Evolutionary conservation across 2,329 filamentous ascomycete genomes (phyloP), one percentile per base, ranked within the genome.

Genomic region (Chaetomium sp.): DNA sequence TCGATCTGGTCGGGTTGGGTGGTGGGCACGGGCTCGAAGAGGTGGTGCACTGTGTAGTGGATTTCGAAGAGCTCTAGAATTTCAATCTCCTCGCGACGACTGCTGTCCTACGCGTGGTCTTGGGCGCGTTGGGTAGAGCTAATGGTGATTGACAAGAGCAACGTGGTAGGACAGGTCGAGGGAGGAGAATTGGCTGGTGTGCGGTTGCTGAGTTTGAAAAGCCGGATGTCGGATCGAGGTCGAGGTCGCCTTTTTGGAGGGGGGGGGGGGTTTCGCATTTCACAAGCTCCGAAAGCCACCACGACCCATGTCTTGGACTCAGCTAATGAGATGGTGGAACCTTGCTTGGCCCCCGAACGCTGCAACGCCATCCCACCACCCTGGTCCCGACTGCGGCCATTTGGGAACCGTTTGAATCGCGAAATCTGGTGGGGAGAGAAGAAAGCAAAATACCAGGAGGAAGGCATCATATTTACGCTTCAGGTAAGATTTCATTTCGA

Each of bases 51-150:
- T 16, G 38, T 6, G 38, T 7, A 1, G 38, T n/a, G 38, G 38
- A 42, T 42, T 6, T 42, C 38, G 16, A 16, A n/a, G 38, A 16
- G 33, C 38, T 38, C 12, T n/a, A 27, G 6, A 10, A 8, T 57
- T 57, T 29, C 67, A 50, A 69, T 67, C 70, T 70, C 70, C 71
- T 71, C 71, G 60, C 70, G 56, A 70, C 71, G 71, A 71, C 67
- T 33, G 61, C 69, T 71, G 68, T 71, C 67, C 68, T 64, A 31
- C n/a, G 60, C 49, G 23, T 47, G 53, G 63, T 64, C 60, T 60
- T 50, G 42, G 60, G 60, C 51, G 63, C 65, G 47, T 16, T 35
- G 50, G 29, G 25, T 27, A 65, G 50, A 12, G 27, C 29, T 25
- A 38, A 31, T 53, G 25, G 51, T 25, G 31, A 56, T 23, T 53